Base-by-base conservation (phyloP, 148 eudicot species). In the Diospyros kaki region DNA sequence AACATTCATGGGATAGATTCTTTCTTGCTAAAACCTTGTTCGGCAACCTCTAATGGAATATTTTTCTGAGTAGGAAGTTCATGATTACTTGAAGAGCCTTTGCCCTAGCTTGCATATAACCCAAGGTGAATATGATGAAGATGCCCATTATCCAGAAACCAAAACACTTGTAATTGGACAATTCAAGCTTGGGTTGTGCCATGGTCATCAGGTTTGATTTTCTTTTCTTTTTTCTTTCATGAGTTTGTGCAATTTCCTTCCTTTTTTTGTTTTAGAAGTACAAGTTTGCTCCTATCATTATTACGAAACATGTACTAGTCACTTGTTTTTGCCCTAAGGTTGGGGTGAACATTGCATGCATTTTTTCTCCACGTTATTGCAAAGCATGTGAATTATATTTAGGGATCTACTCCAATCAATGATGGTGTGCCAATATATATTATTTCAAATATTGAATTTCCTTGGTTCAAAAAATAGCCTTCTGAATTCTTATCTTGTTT, bases 61-160 rank as follows among this genome's bases (percentile, higher is more conserved):
- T 72, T 44, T 51, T 69, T 68, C 53, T 53, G 6, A 63, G 81
- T 86, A 95, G 98, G 98, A 95, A 88, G 93, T 95, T 75, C 96
- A 95, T 83, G 98, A 95, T 81, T 95, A 92, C 80, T 78, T 95
- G 81, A 95, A 86, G 81, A 95, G 91, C 64, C 75, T 95, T 65
- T 95, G 98, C 72, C 91, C 97, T 2, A 88, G 87, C 78, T 83
- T 95, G 77, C 97, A 92, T 83, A 81, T 95, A 66, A 75, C 93
- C 73, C 86, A 94, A 78, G 98, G 97, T 76, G 98, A 95, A 86
- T 92, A 92, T 81, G 98, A 95, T 75, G 97, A 95, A 80, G 97
- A 95, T 18, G 46, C 91, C 18, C 97, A 91, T 56, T 95, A 90
- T 83, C 98, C 98, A 46, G 97, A 95, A 83, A 92, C 94, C 69